A percentile compares a stretch with the other conserved stretches of the same genome.
phyloP scores from a whole-genome alignment of 1,284 basidiomycete species.

The Cutaneotrichosporon sp. region DNA sequence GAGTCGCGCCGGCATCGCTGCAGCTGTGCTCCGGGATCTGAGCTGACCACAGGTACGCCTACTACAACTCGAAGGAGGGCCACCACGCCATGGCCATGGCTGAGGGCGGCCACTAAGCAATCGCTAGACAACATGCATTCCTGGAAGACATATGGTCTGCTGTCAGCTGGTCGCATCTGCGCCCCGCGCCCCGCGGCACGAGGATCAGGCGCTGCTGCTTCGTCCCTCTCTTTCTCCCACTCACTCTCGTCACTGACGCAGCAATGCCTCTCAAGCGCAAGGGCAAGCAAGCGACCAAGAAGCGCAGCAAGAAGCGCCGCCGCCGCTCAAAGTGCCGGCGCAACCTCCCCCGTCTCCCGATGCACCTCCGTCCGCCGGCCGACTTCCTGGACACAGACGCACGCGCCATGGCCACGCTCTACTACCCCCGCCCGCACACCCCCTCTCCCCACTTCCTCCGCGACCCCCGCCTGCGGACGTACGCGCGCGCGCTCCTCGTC shows the following conservation, averaged over 20 bases:
- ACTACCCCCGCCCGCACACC: background rate
- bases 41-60: conserved; percentile 42
- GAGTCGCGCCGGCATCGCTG: conserved; percentile 15
- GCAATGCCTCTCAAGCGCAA: too few species aligned
- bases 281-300: too few species aligned
- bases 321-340: background rate
- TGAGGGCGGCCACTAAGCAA: conserved; percentile 36
- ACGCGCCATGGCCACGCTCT: background rate
- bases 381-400: background rate
- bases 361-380: background rate
- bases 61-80: conserved; percentile 54
- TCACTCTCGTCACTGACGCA: too few species aligned
- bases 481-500: conserved; percentile 2
- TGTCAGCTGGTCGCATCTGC: background rate
- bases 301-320: background rate
- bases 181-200: background rate
- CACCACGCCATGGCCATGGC: conserved; percentile 44
- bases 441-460: background rate
- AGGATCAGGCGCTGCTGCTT: background rate
- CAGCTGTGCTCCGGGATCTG: background rate
- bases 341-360: background rate
- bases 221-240: background rate
- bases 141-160: conserved; percentile 1
- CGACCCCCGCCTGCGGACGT: conserved; percentile 1
- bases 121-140: conserved; percentile 14